Conservation (phyloP, 2,329 filamentous ascomycete species). For the Dactylellina haptotyla region DNA sequence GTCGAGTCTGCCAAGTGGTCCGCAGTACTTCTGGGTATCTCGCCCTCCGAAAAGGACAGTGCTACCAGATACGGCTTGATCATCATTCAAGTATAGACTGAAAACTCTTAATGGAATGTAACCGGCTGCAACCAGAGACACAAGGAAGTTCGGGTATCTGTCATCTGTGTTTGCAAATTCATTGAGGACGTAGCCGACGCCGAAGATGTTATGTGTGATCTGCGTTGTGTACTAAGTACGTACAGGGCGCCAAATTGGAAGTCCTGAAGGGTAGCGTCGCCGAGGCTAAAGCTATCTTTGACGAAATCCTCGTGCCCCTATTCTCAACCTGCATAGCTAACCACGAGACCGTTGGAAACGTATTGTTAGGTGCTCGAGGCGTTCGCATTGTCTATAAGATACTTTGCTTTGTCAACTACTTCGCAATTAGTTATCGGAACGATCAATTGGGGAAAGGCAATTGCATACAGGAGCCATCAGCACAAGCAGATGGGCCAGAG, state of each 20-base stretch:
- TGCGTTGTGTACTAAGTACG: conserved; percentile 73
- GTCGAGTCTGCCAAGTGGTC: conserved; percentile 71
- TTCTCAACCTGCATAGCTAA: conserved; percentile 85
- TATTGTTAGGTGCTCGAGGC: conserved; percentile 79
- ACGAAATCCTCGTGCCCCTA: conserved; percentile 82
- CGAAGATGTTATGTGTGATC: conserved; percentile 70
- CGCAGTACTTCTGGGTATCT: conserved; percentile 73
- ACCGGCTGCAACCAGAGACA: conserved; percentile 70
- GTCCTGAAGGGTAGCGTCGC: conserved; percentile 65
- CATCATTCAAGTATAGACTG: conserved; percentile 79
- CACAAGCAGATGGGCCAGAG: conserved; percentile 66
- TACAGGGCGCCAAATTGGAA: conserved; percentile 82
- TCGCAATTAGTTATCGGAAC: not conserved
- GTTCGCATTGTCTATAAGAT: conserved; percentile 67
- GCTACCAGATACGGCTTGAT: conserved; percentile 70
- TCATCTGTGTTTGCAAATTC: conserved; percentile 73
- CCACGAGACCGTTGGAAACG: conserved; percentile 81
- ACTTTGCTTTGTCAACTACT: not conserved
- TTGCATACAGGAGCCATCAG: conserved; percentile 68
- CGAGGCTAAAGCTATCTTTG: conserved; percentile 75
- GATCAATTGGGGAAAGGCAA: not conserved
- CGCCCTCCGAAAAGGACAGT: conserved; percentile 80
- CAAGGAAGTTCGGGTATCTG: conserved; percentile 75
- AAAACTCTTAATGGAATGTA: conserved; percentile 74
- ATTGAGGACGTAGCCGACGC: conserved; percentile 82